Base-by-base conservation (phyloP, 1,139 yeast genomes). In the Suhomyces wounanorum region DNA sequence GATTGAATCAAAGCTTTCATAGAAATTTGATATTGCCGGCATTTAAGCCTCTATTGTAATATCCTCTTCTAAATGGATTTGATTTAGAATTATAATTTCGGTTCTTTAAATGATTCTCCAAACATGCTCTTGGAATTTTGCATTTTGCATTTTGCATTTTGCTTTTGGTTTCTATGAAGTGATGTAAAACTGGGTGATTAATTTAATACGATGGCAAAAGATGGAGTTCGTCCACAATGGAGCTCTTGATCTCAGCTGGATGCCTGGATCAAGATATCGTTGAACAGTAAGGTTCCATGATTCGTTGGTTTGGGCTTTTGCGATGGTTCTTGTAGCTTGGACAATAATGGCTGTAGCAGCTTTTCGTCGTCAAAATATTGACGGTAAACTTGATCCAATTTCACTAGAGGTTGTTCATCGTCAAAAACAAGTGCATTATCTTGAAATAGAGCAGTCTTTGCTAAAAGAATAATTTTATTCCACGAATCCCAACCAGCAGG, bases 401-500 rank as follows among this genome's bases (percentile, higher is more conserved):
- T 52, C 14, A 42, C 37, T 23, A 63, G 43, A 2, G 55, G 55
- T 16, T 53, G 52, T n/a, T 55, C 59, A 6, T 50, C 45, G 10
- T 45, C 47, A 8, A 61, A 45, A 37, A 60, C 48, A 28, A 31
- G 44, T 13, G 45, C 31, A n/a, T 45, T 42, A 26, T 50, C 52
- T n/a, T 48, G 55, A 28, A 52, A 51, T 13, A 57, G 28, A 9
- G 52, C 50, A 44, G 77, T 61, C 44, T 67, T 69, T 7, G 79
- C 74, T 26, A 82, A 57, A 0, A 83, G 68, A 14, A 67, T 58
- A 23, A 84, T 82, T 55, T 81, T 78, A 21, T 71, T 69, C 73
- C 77, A 71, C 3, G 82, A 67, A 55, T 84, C 90, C 68, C 78
- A 70, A 0, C 78, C 81, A 10, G 55, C 51, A 0, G 86, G 85